phyloP scores from a whole-genome alignment of 1,284 basidiomycete genomes.

The Cryptococcus sp. region DNA sequence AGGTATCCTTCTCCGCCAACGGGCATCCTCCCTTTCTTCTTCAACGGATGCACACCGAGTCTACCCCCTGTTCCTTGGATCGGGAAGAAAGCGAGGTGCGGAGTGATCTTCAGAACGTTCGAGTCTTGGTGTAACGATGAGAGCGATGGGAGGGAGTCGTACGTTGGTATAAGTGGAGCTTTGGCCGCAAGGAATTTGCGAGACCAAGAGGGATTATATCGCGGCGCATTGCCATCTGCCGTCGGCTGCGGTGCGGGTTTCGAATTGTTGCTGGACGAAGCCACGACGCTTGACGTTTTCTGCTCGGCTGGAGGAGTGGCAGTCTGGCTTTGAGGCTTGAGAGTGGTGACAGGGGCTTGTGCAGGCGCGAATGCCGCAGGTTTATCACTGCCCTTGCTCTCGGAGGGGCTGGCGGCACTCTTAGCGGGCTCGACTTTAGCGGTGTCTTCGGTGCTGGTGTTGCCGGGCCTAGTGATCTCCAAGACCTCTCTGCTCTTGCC shows the following conservation, averaged over 20 bases:
- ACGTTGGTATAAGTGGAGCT: conserved; percentile 54
- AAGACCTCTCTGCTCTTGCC: conserved; percentile 42
- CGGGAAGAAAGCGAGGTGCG: conserved; percentile 51
- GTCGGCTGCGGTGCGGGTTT: background rate
- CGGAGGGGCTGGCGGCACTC: background rate
- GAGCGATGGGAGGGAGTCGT: conserved; percentile 53
- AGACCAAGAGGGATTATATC: conserved; percentile 52
- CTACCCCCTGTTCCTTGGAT: conserved; percentile 56
- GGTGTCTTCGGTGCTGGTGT: background rate
- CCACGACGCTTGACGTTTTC: background rate
- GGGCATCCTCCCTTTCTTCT: conserved; percentile 51
- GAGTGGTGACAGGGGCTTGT: background rate
- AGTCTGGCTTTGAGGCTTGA: background rate
- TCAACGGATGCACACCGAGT: conserved; percentile 52
- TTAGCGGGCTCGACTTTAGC: background rate
- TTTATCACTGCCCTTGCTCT: background rate
- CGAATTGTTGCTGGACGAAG: background rate
- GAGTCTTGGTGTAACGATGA: conserved; percentile 53
- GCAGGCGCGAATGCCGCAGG: background rate
- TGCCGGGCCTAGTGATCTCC: conserved; percentile 16
- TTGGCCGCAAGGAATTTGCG: conserved; percentile 55
- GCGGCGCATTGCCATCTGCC: conserved; percentile 7
- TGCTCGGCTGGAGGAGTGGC: background rate
- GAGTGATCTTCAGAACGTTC: conserved; percentile 45
- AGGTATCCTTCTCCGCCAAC: conserved; percentile 48